These are phyloP conservation scores for Fusarium palustre DNA, from an alignment of 2,329 filamentous ascomycete genomes.

Conservation along the genomic window DNA sequence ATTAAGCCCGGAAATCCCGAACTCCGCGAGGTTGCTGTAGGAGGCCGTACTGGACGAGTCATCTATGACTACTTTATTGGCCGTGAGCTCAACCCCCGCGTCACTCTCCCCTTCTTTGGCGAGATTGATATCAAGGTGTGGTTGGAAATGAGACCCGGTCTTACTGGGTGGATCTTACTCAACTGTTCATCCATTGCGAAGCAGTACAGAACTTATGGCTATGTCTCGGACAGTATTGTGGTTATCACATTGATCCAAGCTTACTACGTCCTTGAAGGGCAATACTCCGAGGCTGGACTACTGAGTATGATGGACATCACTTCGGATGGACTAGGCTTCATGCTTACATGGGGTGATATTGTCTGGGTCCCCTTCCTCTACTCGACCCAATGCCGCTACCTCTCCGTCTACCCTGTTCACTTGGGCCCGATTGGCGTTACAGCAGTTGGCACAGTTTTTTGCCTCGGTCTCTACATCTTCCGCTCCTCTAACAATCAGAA, in stretches of 20 bases:
- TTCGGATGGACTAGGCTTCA: constrained; percentile 90
- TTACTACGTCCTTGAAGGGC: constrained; percentile 83
- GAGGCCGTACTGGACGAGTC: constrained; percentile 82
- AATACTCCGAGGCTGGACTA: constrained; percentile 86
- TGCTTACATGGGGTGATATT: constrained; percentile 90
- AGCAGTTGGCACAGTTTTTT: constrained; percentile 73
- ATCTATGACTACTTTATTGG: constrained; percentile 97
- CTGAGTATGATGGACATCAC: constrained; percentile 93
- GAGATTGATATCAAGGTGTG: constrained; percentile 90
- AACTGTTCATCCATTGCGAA: constrained; percentile 85
- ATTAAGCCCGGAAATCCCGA: constrained; percentile 77
- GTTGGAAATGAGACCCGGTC: constrained; percentile 86
- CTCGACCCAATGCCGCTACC: constrained; percentile 82
- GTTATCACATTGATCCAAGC: constrained; percentile 80
- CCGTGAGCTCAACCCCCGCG: constrained; percentile 90
- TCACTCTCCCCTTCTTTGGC: constrained; percentile 80
- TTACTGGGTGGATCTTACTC: constrained; percentile 86
- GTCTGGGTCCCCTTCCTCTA: constrained; percentile 93
- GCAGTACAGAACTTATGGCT: constrained; percentile 85
- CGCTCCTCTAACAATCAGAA: constrained; percentile 90
- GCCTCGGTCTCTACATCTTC: constrained; percentile 84
- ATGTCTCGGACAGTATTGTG: constrained; percentile 84
- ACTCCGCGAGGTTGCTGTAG: constrained; percentile 79
- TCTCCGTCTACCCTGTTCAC: constrained; percentile 80
- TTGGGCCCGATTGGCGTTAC: constrained; percentile 74